Evolutionary conservation across 495 filamentous ascomycete genomes (phyloP).

Genomic region (Xylona heveae): DNA sequence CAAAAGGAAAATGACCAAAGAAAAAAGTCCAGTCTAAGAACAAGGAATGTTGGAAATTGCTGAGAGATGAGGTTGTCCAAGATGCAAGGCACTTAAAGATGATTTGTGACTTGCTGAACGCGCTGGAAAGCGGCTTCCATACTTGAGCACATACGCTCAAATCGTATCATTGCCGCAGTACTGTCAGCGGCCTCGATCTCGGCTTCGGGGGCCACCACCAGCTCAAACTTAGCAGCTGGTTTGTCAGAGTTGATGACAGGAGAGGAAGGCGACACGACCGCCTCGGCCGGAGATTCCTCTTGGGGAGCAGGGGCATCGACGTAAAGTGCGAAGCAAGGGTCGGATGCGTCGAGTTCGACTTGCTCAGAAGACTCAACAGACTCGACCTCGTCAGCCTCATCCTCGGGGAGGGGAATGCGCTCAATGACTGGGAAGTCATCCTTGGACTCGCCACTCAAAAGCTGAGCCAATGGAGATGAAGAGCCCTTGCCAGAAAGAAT

Average conservation of each 20-base stretch:
- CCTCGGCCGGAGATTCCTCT: background rate
- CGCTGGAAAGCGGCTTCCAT: slow-evolving; percentile 19
- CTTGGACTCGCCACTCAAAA: slow-evolving; percentile 21
- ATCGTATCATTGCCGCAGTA: slow-evolving; percentile 16
- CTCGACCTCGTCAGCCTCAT: slow-evolving; percentile 13
- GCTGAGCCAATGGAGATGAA: slow-evolving; percentile 17
- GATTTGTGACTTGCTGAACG: slow-evolving; percentile 2
- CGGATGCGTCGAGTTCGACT: slow-evolving; percentile 33
- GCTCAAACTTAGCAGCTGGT: slow-evolving; percentile 29
- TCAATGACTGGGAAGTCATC: slow-evolving; percentile 30
- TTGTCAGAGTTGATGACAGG: slow-evolving; percentile 33
- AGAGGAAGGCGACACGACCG: background rate
- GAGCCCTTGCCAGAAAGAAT: slow-evolving; percentile 45
- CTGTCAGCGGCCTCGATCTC: slow-evolving; percentile 7
- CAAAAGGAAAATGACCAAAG: too few species aligned
- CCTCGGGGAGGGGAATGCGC: slow-evolving; percentile 13
- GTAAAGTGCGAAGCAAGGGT: slow-evolving; percentile 37
- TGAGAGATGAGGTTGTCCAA: too few species aligned
- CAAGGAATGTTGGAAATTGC: too few species aligned
- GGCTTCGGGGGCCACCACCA: slow-evolving; percentile 34
- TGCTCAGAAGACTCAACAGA: slow-evolving; percentile 19
- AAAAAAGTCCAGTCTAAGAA: too few species aligned
- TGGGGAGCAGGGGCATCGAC: slow-evolving; percentile 21
- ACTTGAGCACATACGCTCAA: slow-evolving; percentile 24
- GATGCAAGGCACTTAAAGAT: too few species aligned